Conservation (phyloP, 2,329 filamentous ascomycete genomes). For the Plenodomus tracheiphilus region DNA sequence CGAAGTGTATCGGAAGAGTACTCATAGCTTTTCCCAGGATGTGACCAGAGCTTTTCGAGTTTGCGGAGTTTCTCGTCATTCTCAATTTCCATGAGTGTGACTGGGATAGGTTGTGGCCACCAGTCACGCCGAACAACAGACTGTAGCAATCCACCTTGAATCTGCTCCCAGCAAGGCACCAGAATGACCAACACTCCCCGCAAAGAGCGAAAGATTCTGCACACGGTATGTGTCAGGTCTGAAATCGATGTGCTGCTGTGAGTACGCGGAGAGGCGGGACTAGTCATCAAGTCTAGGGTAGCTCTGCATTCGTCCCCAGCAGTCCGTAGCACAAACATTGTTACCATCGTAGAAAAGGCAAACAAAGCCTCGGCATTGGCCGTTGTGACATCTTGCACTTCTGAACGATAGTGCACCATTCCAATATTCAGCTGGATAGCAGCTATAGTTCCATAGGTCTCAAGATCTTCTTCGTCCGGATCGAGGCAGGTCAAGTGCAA, state of each 20-base stretch:
- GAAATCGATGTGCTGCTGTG: not conserved
- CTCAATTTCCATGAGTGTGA: constrained; percentile 13
- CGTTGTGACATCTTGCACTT: constrained; percentile 38
- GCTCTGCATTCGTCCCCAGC: constrained; percentile 17
- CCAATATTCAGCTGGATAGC: constrained; percentile 29
- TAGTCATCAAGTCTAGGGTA: constrained; percentile 6
- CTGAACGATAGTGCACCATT: constrained; percentile 22
- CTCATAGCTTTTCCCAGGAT: constrained; percentile 22
- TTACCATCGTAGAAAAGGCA: constrained; percentile 21
- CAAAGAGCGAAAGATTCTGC: constrained; percentile 17
- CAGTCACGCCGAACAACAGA: constrained; percentile 26
- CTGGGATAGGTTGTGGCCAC: constrained; percentile 23
- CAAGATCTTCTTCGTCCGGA: constrained; percentile 8
- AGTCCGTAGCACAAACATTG: constrained; percentile 18
- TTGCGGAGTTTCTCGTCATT: constrained; percentile 19
- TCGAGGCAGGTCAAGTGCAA: constrained; percentile 47
- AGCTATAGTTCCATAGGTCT: constrained; percentile 21
- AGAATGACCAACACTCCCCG: constrained; percentile 31
- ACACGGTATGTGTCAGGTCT: constrained; percentile 3
- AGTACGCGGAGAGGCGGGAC: not conserved
- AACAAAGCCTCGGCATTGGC: constrained; percentile 48
- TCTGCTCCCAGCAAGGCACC: constrained; percentile 25
- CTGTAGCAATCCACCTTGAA: constrained; percentile 19
- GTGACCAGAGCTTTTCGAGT: constrained; percentile 29
- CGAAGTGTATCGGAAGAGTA: constrained; percentile 27